Percentiles rank a stretch among this genome's conserved stretches.
Conservation (phyloP, 2,329 filamentous ascomycete genomes). For the Stagonosporopsis tanaceti region DNA sequence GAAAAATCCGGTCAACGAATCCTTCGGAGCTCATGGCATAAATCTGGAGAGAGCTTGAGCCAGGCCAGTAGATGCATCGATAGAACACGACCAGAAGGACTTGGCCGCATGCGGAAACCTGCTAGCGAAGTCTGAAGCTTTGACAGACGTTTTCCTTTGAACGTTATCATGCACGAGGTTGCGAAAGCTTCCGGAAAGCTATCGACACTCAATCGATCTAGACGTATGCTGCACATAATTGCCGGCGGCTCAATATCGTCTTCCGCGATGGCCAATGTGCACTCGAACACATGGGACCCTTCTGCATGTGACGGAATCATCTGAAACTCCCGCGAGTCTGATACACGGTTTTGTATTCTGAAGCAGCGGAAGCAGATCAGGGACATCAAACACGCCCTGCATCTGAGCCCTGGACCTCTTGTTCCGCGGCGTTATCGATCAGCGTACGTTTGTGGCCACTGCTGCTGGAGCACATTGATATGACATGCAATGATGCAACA, state of each 20-base stretch:
- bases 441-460: not conserved
- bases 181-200: constrained; percentile 5
- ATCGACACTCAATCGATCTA: constrained; percentile 18
- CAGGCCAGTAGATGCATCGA: constrained; percentile 8
- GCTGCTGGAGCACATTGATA: constrained; percentile 9
- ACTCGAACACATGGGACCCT: constrained; percentile 22
- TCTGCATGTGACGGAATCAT: constrained; percentile 38
- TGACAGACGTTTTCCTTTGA: constrained; percentile 5
- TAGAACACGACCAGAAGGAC: constrained; percentile 25
- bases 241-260: constrained; percentile 28
- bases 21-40: constrained; percentile 6
- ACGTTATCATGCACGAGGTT: constrained; percentile 12
- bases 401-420: constrained; percentile 19
- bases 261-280: constrained; percentile 21
- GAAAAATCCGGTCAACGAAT: constrained; percentile 11
- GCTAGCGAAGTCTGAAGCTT: constrained; percentile 4
- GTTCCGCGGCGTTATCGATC: constrained; percentile 7
- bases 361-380: constrained; percentile 45
- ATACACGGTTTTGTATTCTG: constrained; percentile 44
- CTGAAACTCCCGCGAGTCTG: constrained; percentile 48
- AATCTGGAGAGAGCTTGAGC: constrained; percentile 9
- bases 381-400: constrained; percentile 37
- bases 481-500: not conserved
- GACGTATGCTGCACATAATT: constrained; percentile 19
- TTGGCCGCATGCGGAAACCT: constrained; percentile 8